Evolutionary conservation across 768 basidiomycete species (phyloP), one percentile per base, ranked within the genome.

Genomic region (Cantharellus anzutake): DNA sequence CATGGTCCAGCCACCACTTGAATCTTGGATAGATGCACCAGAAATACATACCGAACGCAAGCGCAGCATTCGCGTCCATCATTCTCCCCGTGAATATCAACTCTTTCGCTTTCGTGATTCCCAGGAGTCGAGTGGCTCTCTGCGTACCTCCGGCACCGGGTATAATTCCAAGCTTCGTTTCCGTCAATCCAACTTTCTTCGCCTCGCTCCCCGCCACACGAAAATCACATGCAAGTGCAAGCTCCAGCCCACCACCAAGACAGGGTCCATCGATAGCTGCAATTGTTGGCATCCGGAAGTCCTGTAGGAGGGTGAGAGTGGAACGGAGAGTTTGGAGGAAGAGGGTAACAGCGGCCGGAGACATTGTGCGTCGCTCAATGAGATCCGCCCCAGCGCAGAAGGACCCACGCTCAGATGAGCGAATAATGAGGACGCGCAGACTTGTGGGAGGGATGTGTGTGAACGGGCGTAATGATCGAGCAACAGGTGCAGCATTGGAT

Each of bases 301-400:
- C 73, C 71, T 92, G 90, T n/a, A 97, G 77, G 65, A 78, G 79
- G 38, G 77, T 75, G 44, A 97, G 70, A 4, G 86, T 78, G 42
- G 74, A 73, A 38, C 92, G 79, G 34, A 96, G 74, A 64, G 84
- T 81, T 56, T 75, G 71, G 52, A 96, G 82, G 71, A 94, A 96
- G 65, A 76, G 79, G 66, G 78, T 72, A 42, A 94, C 83, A 65
- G 91, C 82, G 2, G 71, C 58, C 63, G 79, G 76, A 5, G 81
- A 73, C 92, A 97, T 96, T 1, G 78, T 78, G n/a, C 81, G 80
- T 59, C 92, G 76, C 67, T 97, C 92, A 56, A 74, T 74, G 52
- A 96, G 79, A 69, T 97, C 92, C 4, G 92, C 92, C 5, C 92
- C 92, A 14, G 92, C 83, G 68, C 92, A 97, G 71, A 96, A 97